phyloP scores from a whole-genome alignment of 805 yeast genomes.

The Candida succiphila region DNA sequence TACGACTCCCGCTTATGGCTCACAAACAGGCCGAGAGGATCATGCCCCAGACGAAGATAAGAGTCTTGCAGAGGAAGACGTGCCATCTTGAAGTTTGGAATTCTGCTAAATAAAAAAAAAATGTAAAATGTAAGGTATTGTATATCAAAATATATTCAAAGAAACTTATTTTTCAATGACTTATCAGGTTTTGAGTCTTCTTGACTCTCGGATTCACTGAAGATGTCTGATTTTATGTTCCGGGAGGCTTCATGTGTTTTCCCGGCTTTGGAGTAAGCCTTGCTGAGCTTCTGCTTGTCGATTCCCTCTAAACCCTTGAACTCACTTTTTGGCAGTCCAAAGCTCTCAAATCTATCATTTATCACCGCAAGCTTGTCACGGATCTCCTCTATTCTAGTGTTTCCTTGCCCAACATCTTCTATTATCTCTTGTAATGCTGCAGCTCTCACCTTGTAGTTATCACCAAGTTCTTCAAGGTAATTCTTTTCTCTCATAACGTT shows the following conservation, averaged over 20 bases:
- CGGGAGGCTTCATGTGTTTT: background rate
- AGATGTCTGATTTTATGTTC: background rate
- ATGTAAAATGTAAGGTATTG: no score
- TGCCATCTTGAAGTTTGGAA: no score
- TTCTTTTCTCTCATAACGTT: conserved; percentile 37
- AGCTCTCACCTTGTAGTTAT: conserved; percentile 28
- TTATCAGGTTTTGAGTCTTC: no score
- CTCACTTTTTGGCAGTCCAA: conserved; percentile 13
- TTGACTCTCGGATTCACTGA: background rate
- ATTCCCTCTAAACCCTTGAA: conserved; percentile 11
- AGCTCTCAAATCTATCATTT: conserved; percentile 30
- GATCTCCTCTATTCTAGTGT: conserved; percentile 24
- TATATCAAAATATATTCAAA: no score
- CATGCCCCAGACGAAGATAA: no score
- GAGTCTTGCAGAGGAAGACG: no score
- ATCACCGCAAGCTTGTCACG: conserved; percentile 29
- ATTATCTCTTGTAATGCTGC: conserved; percentile 23
- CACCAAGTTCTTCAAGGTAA: conserved; percentile 29
- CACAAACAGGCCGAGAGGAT: no score
- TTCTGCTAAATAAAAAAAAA: no score
- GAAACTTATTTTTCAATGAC: no score
- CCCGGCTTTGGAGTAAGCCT: background rate
- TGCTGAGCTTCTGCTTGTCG: conserved; percentile 5
- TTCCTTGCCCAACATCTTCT: conserved; percentile 16
- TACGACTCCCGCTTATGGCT: no score